Evolutionary conservation across 2,329 filamentous ascomycete species (phyloP).

Genomic region (Paraphaeosphaeria sporulosa): DNA sequence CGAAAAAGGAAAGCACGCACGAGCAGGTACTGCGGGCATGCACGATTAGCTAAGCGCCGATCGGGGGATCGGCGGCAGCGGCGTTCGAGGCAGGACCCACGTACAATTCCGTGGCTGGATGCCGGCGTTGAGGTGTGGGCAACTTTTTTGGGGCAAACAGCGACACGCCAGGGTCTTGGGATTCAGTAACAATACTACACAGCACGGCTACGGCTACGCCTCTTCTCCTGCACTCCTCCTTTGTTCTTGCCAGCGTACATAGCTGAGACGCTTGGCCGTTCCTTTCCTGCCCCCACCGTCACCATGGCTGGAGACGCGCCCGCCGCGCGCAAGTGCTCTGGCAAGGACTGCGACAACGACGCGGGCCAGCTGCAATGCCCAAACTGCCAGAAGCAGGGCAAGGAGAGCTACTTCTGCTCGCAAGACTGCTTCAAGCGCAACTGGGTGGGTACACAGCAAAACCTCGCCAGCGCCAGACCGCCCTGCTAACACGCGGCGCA

Average conservation of each 20-base stretch:
- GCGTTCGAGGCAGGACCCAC: slow-evolving; percentile 8
- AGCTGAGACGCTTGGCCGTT: neutral
- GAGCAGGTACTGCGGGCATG: neutral
- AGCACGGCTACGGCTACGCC: too few relatives aligned
- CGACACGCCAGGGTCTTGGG: neutral
- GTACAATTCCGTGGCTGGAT: slow-evolving; percentile 1
- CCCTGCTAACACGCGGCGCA: slow-evolving; percentile 51
- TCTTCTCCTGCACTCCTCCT: neutral
- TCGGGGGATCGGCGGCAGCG: neutral
- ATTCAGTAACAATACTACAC: neutral
- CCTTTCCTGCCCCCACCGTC: neutral
- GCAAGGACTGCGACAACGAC: slow-evolving; percentile 84
- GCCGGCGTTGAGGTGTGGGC: neutral
- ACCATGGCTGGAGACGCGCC: slow-evolving; percentile 45
- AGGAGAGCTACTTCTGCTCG: slow-evolving; percentile 95
- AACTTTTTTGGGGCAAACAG: slow-evolving; percentile 1
- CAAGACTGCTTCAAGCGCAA: slow-evolving; percentile 99
- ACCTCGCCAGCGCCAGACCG: slow-evolving; percentile 18
- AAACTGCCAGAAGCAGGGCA: slow-evolving; percentile 88
- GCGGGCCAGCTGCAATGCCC: slow-evolving; percentile 90
- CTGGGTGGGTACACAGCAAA: slow-evolving; percentile 85
- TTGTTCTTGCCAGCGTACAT: neutral
- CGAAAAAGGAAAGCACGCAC: slow-evolving; percentile 9
- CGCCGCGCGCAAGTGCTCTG: slow-evolving; percentile 74
- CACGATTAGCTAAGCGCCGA: slow-evolving; percentile 9